Conservation (phyloP, 305 asterid species). For the Fraxinus platypoda region DNA sequence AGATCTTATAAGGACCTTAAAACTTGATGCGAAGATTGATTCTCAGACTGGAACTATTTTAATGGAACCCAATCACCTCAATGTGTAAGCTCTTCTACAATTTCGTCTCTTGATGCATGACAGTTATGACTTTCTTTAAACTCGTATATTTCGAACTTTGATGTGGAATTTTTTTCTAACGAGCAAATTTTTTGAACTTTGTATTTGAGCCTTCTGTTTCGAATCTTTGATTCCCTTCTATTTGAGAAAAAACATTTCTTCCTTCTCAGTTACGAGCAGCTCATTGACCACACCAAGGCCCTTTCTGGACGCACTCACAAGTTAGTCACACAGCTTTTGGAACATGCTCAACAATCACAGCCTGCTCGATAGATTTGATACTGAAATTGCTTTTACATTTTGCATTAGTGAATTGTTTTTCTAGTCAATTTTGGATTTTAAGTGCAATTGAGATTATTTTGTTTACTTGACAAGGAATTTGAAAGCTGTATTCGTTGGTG, state of each 20-base stretch:
- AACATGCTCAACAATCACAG: slow-evolving; percentile 78
- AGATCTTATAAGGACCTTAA: slow-evolving; percentile 87
- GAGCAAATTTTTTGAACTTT: background rate
- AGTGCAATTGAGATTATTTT: background rate
- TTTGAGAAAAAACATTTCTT: slow-evolving; percentile 15
- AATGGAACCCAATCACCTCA: slow-evolving; percentile 84
- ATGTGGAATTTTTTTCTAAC: background rate
- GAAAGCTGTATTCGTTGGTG: background rate
- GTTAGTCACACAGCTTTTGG: slow-evolving; percentile 75
- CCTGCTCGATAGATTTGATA: slow-evolving; percentile 46
- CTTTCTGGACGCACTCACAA: slow-evolving; percentile 87
- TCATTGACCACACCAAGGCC: slow-evolving; percentile 71
- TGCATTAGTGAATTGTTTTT: background rate
- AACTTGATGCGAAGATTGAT: slow-evolving; percentile 93
- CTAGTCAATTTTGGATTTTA: background rate
- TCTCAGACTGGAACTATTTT: slow-evolving; percentile 63
- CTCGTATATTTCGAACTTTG: background rate
- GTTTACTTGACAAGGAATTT: background rate
- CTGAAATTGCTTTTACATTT: slow-evolving; percentile 9
- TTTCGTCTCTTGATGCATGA: background rate
- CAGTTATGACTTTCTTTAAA: background rate
- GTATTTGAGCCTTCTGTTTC: background rate
- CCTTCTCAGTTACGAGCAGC: slow-evolving; percentile 81
- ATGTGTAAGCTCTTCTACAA: slow-evolving; percentile 64
- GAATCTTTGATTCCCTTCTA: slow-evolving; percentile 8